phyloP scores from a whole-genome alignment of 768 basidiomycete genomes.

The Dacryopinax spathularia region DNA sequence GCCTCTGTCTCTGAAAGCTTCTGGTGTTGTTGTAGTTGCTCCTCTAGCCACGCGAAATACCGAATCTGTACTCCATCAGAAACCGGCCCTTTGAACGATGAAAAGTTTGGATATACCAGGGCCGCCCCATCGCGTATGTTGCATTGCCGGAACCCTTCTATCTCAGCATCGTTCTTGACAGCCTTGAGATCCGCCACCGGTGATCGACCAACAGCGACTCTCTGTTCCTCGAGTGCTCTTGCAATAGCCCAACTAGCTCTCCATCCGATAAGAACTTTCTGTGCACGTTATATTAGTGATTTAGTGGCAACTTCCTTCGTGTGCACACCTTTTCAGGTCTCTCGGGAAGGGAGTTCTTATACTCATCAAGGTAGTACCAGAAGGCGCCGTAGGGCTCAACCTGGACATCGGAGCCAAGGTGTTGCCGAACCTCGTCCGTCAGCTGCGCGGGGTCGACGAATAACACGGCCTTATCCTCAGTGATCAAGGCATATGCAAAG shows the following conservation, averaged over 20 bases:
- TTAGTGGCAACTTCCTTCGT: not conserved
- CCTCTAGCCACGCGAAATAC: slow-evolving; percentile 94
- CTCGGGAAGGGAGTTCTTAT: slow-evolving; percentile 27
- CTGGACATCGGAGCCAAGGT: slow-evolving; percentile 46
- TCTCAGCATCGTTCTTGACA: slow-evolving; percentile 65
- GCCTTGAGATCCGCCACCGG: slow-evolving; percentile 68
- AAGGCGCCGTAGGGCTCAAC: slow-evolving; percentile 57
- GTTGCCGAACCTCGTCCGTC: slow-evolving; percentile 33
- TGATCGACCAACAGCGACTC: slow-evolving; percentile 47
- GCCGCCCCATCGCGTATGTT: slow-evolving; percentile 87
- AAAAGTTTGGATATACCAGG: slow-evolving; percentile 27
- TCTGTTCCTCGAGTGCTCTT: slow-evolving; percentile 61
- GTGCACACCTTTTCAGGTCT: slow-evolving; percentile 6
- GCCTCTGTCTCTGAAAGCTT: slow-evolving; percentile 64
- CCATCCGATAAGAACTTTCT: slow-evolving; percentile 65
- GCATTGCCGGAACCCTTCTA: slow-evolving; percentile 76
- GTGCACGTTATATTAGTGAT: not conserved
- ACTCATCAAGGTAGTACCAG: slow-evolving; percentile 38
- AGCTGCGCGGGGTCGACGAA: slow-evolving; percentile 50
- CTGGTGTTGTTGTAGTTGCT: slow-evolving; percentile 48
- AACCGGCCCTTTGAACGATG: not conserved
- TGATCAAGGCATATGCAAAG: slow-evolving; percentile 80
- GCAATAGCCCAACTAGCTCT: slow-evolving; percentile 72
- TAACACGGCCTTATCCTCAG: slow-evolving; percentile 38
- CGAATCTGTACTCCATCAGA: slow-evolving; percentile 29